Evolutionary conservation across 345 rosid genomes (phyloP).

Genomic region (Laguncularia racemosa): DNA sequence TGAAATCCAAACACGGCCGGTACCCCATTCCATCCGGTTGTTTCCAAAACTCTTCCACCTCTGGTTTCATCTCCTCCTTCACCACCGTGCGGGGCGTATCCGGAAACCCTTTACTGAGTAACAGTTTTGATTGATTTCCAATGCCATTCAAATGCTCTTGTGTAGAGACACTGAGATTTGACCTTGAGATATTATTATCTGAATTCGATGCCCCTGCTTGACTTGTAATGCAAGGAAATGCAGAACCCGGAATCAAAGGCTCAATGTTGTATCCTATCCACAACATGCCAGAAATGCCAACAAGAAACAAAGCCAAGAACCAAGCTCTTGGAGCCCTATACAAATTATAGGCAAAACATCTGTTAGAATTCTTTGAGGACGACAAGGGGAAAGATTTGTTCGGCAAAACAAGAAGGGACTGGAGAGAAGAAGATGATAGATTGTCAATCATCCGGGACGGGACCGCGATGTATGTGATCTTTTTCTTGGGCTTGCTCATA

Average conservation of each 20-base stretch:
- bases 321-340: constrained; percentile 42
- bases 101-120: no score
- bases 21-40: constrained; percentile 92
- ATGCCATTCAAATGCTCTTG: no score
- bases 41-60: constrained; percentile 60
- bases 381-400: constrained; percentile 25
- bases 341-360: not conserved
- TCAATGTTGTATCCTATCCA: constrained; percentile 38
- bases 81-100: no score
- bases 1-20: constrained; percentile 64
- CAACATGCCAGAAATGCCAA: constrained; percentile 40
- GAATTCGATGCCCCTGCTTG: constrained; percentile 12
- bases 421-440: constrained; percentile 51
- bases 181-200: no score
- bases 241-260: constrained; percentile 32
- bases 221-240: constrained; percentile 39
- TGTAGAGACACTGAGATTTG: no score
- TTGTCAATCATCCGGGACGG: constrained; percentile 48
- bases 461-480: constrained; percentile 44
- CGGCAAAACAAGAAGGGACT: constrained; percentile 55
- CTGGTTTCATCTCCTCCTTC: no score
- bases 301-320: constrained; percentile 35
- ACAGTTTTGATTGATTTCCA: no score
- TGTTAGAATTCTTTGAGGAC: not conserved
- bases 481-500: constrained; percentile 39